Evolutionary conservation across 208 protist genomes (phyloP), one percentile per base, ranked within the genome.

Genomic region (Acanthamoeba divionensis): DNA sequence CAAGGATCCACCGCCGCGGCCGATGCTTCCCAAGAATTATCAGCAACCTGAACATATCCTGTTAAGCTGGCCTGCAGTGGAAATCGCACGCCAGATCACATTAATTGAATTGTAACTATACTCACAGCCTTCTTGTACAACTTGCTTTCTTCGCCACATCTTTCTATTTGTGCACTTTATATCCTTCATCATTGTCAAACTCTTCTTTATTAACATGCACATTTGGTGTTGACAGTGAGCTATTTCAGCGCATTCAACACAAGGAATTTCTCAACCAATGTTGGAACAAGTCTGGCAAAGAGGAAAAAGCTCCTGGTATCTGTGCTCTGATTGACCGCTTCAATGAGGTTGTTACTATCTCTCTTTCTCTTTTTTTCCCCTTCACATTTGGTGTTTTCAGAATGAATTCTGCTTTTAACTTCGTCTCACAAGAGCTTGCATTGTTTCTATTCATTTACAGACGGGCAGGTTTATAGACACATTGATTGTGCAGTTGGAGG

Each of bases 221-320:
- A 29, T 65, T 67, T 26, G 33, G 9, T 1, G 9, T 2, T 9
- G 3, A 18, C 24, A 65, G 75, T 10, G 75, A 85, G 8, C 26
- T 85, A 33, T 85, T 65, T 33, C 75, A 85, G 75, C 75, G 75
- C 12, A 85, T 85, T 18, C 48, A 85, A 41, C 36, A 47, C 1
- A 85, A 85, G 52, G 75, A 85, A 15, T 85, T 85, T 54, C 36
- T 85, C 50, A 85, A 85, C 52, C 75, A 85, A 41, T 45, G 75
- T 33, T 85, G 75, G 69, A 80, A 80, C 69, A 80, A 80, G 69
- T 24, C 50, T 26, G 69, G 69, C 69, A 80, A 55, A 18, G 69
- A 80, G n/a, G 69, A 80, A 13, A 80, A 80, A 48, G 69, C 69
- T 13, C 69, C 69, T 18, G 38, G 38, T 33, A 80, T 80, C 36